Base-by-base conservation (phyloP, 2,329 filamentous ascomycete genomes). In the Aspergillus floridensis region DNA sequence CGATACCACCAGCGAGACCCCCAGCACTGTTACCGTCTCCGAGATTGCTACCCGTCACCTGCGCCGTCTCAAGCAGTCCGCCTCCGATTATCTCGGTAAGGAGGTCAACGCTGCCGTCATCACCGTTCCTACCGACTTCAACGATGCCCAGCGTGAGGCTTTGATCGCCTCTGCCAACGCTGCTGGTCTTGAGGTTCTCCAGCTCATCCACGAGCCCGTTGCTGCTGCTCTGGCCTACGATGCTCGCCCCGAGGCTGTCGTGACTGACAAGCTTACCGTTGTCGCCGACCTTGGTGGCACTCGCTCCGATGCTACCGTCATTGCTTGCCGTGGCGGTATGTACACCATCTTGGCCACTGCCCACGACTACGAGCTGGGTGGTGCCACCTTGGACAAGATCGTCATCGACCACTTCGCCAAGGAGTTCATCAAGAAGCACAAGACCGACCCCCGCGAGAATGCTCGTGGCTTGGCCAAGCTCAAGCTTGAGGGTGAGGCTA, bases 341-440 rank as follows among this genome's bases (percentile, higher is more conserved):
- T 98, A 98, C 84, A 97, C 92, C 61, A 88, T 97, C 69, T 84
- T 99, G 59, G 92, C 95, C 21, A 96, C 93, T 12, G 87, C 89
- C 31, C 95, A 98, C 81, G 95, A 99, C 82, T 97, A 96, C 79
- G 93, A 98, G 73, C 90, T 93, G 67, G 88, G 91, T 58, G 95
- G 95, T 72, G 84, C 86, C 38, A 88, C 92, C 66, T 84, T 99
- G 59, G 95, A 99, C 81, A 86, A 95, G 75, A 89, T 93, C 53
- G 84, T 99, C 60, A 90, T 96, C 75, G 93, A 99, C 75, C 89
- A 97, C 82, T 97, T 98, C 69, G 90, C 93, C 69, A 99, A 99
- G 84, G 95, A 99, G 79, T 99, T 99, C 80, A 85, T 95, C 73
- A 98, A 99, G 86, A 96, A 96, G 84, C 86, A 98, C 85, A 89